Conservation (phyloP, 2,329 filamentous ascomycete genomes). For the Thelonectria rubi region DNA sequence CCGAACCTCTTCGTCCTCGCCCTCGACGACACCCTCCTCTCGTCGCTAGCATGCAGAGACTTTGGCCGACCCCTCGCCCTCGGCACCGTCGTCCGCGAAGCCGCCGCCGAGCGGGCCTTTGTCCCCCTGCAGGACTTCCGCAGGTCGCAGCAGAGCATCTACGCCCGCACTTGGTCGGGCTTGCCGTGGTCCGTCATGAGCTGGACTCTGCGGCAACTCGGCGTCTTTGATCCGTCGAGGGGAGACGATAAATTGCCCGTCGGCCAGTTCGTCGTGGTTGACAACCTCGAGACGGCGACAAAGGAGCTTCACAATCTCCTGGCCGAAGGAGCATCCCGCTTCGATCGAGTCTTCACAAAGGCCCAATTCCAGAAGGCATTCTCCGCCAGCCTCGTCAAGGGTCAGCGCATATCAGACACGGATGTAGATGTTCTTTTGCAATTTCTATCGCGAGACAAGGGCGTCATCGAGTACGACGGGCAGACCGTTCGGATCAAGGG, state of each 20-base stretch:
- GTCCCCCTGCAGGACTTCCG: slow-evolving; percentile 77
- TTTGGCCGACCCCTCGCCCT: slow-evolving; percentile 85
- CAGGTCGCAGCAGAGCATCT: slow-evolving; percentile 72
- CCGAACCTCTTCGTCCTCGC: slow-evolving; percentile 62
- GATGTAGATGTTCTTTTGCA: slow-evolving; percentile 77
- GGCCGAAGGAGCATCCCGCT: slow-evolving; percentile 56
- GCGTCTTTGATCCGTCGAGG: slow-evolving; percentile 61
- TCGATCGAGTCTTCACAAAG: slow-evolving; percentile 75
- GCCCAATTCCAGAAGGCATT: slow-evolving; percentile 70
- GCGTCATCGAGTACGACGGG: slow-evolving; percentile 66
- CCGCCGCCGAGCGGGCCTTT: slow-evolving; percentile 73
- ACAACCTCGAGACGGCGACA: slow-evolving; percentile 68
- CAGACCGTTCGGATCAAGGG: slow-evolving; percentile 78
- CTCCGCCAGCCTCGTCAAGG: slow-evolving; percentile 59
- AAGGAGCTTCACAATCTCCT: slow-evolving; percentile 61
- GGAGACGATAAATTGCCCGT: slow-evolving; percentile 65
- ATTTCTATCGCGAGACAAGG: slow-evolving; percentile 75
- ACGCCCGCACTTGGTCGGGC: slow-evolving; percentile 73
- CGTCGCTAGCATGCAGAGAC: slow-evolving; percentile 77
- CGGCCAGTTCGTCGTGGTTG: slow-evolving; percentile 72
- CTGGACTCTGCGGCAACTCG: slow-evolving; percentile 79
- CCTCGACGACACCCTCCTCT: slow-evolving; percentile 70
- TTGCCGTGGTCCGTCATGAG: slow-evolving; percentile 75
- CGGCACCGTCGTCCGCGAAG: slow-evolving; percentile 79
- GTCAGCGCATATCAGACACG: slow-evolving; percentile 62